phyloP scores from a whole-genome alignment of 495 filamentous ascomycete genomes.

The Lentithecium fluviatile region DNA sequence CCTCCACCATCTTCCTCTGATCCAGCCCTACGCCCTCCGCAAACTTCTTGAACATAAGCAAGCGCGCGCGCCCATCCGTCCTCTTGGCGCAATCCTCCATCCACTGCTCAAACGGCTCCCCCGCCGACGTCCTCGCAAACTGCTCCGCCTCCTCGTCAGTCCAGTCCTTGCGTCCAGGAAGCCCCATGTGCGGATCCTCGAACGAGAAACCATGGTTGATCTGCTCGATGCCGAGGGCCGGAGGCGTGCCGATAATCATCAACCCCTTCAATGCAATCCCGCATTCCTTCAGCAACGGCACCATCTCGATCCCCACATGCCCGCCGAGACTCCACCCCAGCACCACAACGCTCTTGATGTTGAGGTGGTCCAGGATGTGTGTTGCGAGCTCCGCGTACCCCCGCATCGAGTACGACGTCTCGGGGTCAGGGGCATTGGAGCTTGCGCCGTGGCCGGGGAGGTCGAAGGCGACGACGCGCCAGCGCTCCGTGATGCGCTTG shows the following conservation, averaged over 20 bases:
- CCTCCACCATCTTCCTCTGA: constrained; percentile 27
- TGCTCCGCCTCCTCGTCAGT: constrained; percentile 10
- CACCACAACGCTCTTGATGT: constrained; percentile 19
- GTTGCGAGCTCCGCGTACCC: constrained; percentile 32
- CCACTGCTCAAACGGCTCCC: constrained; percentile 25
- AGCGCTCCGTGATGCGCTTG: not conserved
- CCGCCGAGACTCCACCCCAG: constrained; percentile 37
- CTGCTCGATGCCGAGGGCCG: constrained; percentile 16
- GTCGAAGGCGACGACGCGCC: constrained; percentile 32
- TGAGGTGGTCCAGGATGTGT: constrained; percentile 21
- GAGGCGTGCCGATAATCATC: constrained; percentile 37
- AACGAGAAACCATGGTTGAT: constrained; percentile 18
- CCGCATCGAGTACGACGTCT: constrained; percentile 18
- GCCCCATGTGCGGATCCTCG: constrained; percentile 8
- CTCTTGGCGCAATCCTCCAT: constrained; percentile 27
- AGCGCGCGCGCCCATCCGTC: constrained; percentile 24
- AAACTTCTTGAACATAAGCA: constrained; percentile 28
- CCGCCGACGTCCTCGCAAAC: constrained; percentile 11
- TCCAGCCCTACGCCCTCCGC: constrained; percentile 19
- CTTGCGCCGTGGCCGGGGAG: constrained; percentile 36
- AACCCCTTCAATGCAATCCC: constrained; percentile 16
- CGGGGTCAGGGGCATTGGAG: constrained; percentile 24
- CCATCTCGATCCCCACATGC: constrained; percentile 36
- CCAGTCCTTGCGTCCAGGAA: constrained; percentile 10
- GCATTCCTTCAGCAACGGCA: constrained; percentile 16